Evolutionary conservation across 768 basidiomycete species (phyloP).

Genomic region (Mycena leptocephala): DNA sequence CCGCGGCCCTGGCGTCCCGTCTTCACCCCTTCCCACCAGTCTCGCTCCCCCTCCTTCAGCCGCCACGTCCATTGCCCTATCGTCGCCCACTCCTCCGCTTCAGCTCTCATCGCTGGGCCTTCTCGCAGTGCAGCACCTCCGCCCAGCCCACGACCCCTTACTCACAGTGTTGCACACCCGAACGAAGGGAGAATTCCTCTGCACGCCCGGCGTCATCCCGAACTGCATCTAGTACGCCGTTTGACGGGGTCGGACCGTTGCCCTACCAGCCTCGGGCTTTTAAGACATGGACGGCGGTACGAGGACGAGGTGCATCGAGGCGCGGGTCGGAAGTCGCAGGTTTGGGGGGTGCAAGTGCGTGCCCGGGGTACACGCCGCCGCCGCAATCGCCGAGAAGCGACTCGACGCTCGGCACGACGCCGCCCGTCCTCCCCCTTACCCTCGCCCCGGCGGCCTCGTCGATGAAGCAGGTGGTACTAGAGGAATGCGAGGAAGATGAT

Average conservation of each 20-base stretch:
- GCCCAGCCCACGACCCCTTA: too few relatives aligned
- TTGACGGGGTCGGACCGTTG: too few relatives aligned
- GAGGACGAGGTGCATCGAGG: too few relatives aligned
- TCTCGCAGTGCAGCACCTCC: too few relatives aligned
- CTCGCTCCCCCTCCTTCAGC: neutral
- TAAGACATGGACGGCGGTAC: too few relatives aligned
- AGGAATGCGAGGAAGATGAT: neutral
- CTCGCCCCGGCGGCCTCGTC: neutral
- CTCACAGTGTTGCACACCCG: too few relatives aligned
- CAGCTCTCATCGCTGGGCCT: neutral
- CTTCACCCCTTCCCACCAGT: neutral
- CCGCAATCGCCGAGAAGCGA: constrained; percentile 22
- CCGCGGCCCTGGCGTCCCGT: neutral
- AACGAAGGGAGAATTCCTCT: too few relatives aligned
- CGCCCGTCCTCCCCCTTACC: neutral
- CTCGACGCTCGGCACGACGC: constrained; percentile 16
- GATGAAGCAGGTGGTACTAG: constrained; percentile 1
- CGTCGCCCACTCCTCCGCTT: neutral
- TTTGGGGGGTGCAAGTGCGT: neutral
- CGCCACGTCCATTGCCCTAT: neutral
- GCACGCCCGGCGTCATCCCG: too few relatives aligned
- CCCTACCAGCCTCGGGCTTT: too few relatives aligned
- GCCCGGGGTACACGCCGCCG: constrained; percentile 19
- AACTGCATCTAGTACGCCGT: too few relatives aligned
- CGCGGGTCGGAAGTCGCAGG: too few relatives aligned